Evolutionary conservation across 768 basidiomycete genomes (phyloP).

Genomic region (Rhizopogon vesiculosus): DNA sequence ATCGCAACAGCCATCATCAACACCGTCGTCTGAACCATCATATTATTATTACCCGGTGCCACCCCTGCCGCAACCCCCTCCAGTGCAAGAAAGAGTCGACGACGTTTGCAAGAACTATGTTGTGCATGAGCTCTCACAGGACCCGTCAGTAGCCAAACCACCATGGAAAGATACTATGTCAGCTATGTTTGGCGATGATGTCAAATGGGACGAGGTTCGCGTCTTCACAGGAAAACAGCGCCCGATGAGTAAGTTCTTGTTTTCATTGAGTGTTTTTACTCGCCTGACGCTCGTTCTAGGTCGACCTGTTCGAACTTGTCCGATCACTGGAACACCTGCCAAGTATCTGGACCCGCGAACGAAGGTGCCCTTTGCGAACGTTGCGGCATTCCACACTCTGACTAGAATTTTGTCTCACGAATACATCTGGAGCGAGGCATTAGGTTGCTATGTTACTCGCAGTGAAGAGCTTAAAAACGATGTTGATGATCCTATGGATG

Average conservation of each 20-base stretch:
- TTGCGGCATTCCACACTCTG: slow-evolving; percentile 59
- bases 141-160: slow-evolving; percentile 43
- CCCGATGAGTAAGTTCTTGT: slow-evolving; percentile 46
- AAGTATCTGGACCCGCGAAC: slow-evolving; percentile 78
- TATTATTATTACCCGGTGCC: not conserved
- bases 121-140: slow-evolving; percentile 55
- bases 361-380: slow-evolving; percentile 73
- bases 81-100: slow-evolving; percentile 34
- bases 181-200: slow-evolving; percentile 82
- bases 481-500: slow-evolving; percentile 1
- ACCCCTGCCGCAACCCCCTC: slow-evolving; percentile 6
- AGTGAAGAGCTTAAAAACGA: not conserved
- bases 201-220: slow-evolving; percentile 70
- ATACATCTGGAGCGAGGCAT: slow-evolving; percentile 55
- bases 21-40: not conserved
- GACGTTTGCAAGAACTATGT: slow-evolving; percentile 66
- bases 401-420: slow-evolving; percentile 60
- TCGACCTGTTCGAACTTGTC: slow-evolving; percentile 62
- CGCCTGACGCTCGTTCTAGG: slow-evolving; percentile 33
- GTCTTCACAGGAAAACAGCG: slow-evolving; percentile 63
- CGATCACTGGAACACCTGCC: slow-evolving; percentile 74
- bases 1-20: not conserved
- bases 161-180: slow-evolving; percentile 71
- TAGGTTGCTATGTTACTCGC: slow-evolving; percentile 36
- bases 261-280: not conserved